Evolutionary conservation across 108 stramenopile genomes (phyloP).

Genomic region (Nitzschia putrida): DNA sequence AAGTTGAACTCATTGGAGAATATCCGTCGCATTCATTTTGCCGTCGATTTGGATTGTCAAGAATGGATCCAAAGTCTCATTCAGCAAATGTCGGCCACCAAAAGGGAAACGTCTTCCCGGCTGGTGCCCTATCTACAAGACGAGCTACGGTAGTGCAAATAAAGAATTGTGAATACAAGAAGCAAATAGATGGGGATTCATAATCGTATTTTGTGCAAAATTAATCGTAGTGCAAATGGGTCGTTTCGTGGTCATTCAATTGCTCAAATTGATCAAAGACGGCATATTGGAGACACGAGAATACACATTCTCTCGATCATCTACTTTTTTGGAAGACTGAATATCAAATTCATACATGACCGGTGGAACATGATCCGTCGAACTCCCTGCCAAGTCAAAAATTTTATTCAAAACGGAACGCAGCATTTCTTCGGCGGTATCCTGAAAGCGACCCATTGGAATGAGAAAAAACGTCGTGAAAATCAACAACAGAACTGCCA

Average conservation of each 20-base stretch:
- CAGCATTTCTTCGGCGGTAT: conserved; percentile 85
- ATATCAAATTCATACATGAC: conserved; percentile 86
- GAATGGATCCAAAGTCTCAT: conserved; percentile 1
- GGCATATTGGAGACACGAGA: conserved; percentile 83
- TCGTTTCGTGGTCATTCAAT: conserved; percentile 14
- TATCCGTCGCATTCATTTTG: neutral
- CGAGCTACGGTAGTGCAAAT: too few species aligned
- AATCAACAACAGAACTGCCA: neutral
- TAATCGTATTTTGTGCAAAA: too few species aligned
- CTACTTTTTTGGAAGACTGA: conserved; percentile 65
- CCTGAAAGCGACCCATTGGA: conserved; percentile 38
- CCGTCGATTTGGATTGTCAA: neutral
- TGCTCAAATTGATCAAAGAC: conserved; percentile 74
- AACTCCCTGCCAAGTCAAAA: conserved; percentile 71
- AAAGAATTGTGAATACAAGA: too few species aligned
- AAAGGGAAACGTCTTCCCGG: too few species aligned
- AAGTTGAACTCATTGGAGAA: conserved; percentile 15
- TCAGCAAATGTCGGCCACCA: neutral
- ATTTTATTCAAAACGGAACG: conserved; percentile 66
- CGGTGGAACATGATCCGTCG: conserved; percentile 75
- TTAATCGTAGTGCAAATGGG: too few species aligned
- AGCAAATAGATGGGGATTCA: too few species aligned
- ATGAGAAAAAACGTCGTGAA: neutral
- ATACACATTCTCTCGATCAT: conserved; percentile 83
- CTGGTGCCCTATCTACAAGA: too few species aligned